These are phyloP conservation scores for Aspergillus sclerotioniger DNA, from an alignment of 495 filamentous ascomycete genomes.

Conservation along the genomic window DNA sequence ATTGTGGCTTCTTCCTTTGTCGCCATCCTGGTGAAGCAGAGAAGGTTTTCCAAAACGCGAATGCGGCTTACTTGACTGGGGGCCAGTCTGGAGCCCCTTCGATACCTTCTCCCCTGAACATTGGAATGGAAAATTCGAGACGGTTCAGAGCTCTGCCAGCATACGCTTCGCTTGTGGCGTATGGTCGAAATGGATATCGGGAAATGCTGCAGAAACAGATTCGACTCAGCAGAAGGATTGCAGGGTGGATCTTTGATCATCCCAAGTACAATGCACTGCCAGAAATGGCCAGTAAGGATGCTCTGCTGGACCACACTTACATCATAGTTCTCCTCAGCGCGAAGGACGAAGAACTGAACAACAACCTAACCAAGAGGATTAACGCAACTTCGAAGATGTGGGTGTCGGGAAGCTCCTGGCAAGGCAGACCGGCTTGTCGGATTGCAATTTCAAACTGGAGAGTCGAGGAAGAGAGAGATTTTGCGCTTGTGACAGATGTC, in stretches of 20 bases:
- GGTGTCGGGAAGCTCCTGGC: constrained; percentile 79
- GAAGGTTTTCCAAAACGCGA: constrained; percentile 76
- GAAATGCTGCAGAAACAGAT: constrained; percentile 73
- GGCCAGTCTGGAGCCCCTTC: constrained; percentile 26
- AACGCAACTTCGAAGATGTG: constrained; percentile 75
- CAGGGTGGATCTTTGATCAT: constrained; percentile 57
- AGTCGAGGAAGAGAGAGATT: constrained; percentile 38
- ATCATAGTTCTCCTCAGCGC: constrained; percentile 83
- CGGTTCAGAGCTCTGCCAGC: constrained; percentile 87
- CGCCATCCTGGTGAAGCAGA: constrained; percentile 54
- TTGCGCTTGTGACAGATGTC: constrained; percentile 35
- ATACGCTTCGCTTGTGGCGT: constrained; percentile 74
- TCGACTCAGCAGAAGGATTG: constrained; percentile 63
- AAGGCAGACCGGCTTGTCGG: constrained; percentile 65
- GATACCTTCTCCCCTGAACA: constrained; percentile 81
- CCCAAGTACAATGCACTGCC: constrained; percentile 67
- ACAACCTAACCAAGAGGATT: constrained; percentile 62
- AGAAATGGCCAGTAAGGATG: constrained; percentile 27
- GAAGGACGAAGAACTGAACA: constrained; percentile 64
- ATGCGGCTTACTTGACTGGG: constrained; percentile 75
- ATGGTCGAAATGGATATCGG: constrained; percentile 68
- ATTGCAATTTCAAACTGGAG: constrained; percentile 86
- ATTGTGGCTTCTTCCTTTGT: constrained; percentile 86
- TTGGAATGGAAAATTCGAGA: constrained; percentile 87
- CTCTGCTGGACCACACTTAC: constrained; percentile 52